Evolutionary conservation across 176 grass and related monocot species (phyloP).

Genomic region (Oropetium thomaeum): DNA sequence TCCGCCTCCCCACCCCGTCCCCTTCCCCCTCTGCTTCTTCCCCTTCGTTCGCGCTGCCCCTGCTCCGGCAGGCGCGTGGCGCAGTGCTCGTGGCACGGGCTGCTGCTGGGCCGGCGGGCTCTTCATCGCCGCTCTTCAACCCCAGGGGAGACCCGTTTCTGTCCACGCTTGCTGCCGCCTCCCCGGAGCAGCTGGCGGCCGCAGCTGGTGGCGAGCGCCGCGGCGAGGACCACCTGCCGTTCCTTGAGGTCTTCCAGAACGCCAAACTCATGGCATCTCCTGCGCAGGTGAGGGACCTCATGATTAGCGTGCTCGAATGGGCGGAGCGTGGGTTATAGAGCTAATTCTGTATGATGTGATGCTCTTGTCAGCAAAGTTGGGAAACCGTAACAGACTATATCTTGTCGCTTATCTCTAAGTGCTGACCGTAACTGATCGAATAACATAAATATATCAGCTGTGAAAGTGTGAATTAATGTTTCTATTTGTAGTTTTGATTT

Average conservation of each 20-base stretch:
- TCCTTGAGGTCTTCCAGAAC: conserved; percentile 72
- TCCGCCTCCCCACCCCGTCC: conserved; percentile 25
- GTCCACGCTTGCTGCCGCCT: conserved; percentile 36
- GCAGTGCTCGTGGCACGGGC: conserved; percentile 29
- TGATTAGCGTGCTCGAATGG: not conserved
- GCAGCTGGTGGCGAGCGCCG: conserved; percentile 36
- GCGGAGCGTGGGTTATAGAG: not conserved
- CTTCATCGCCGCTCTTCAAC: conserved; percentile 45
- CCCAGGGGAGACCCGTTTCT: conserved; percentile 48
- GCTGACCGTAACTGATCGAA: not conserved
- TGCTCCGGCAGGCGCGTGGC: conserved; percentile 13
- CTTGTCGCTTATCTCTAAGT: not conserved
- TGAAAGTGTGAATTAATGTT: not conserved
- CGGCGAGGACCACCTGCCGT: conserved; percentile 63
- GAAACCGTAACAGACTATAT: not conserved
- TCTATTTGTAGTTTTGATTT: not conserved
- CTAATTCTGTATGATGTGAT: not conserved
- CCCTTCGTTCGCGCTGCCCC: not conserved
- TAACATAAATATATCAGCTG: not conserved
- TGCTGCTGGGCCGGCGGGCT: not conserved
- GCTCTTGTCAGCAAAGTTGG: not conserved
- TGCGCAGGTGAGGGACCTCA: conserved; percentile 44
- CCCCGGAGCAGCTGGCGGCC: conserved; percentile 43
- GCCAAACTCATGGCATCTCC: conserved; percentile 79
- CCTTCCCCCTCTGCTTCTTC: not conserved